phyloP scores from a whole-genome alignment of 805 yeast species.

The Zygosaccharomyces bailii region DNA sequence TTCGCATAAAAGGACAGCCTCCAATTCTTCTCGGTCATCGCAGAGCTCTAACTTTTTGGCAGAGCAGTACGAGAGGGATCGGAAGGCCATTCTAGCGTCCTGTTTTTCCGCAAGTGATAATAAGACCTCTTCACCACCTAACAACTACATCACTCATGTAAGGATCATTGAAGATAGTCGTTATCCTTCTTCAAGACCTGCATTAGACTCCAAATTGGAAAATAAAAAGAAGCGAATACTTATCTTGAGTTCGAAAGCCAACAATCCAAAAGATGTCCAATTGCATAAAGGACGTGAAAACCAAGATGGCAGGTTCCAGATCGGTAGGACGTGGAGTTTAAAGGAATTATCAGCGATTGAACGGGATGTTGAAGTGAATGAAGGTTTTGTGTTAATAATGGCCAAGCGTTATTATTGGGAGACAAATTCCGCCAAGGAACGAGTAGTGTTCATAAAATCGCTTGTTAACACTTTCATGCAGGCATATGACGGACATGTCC shows the following conservation, averaged over 20 bases:
- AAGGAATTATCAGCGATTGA: constrained; percentile 61
- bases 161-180: constrained; percentile 70
- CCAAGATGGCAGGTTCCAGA: constrained; percentile 69
- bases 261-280: constrained; percentile 62
- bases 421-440: constrained; percentile 53
- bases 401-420: constrained; percentile 86
- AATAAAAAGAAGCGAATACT: constrained; percentile 62
- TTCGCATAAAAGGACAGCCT: constrained; percentile 34
- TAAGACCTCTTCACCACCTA: constrained; percentile 42
- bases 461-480: constrained; percentile 51
- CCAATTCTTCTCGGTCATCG: constrained; percentile 35
- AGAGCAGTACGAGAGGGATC: constrained; percentile 55
- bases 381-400: constrained; percentile 58
- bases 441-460: constrained; percentile 54
- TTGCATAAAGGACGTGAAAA: constrained; percentile 85
- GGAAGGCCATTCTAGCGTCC: constrained; percentile 44
- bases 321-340: constrained; percentile 90
- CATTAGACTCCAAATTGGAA: constrained; percentile 44
- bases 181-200: constrained; percentile 67
- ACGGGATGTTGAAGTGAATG: constrained; percentile 48
- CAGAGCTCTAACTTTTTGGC: constrained; percentile 42
- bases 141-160: constrained; percentile 72
- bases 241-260: constrained; percentile 46
- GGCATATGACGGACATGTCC: constrained; percentile 54
- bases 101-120: constrained; percentile 48